Evolutionary conservation across 2,329 filamentous ascomycete genomes (phyloP).

Genomic region (Neofusicoccum cordaticola): DNA sequence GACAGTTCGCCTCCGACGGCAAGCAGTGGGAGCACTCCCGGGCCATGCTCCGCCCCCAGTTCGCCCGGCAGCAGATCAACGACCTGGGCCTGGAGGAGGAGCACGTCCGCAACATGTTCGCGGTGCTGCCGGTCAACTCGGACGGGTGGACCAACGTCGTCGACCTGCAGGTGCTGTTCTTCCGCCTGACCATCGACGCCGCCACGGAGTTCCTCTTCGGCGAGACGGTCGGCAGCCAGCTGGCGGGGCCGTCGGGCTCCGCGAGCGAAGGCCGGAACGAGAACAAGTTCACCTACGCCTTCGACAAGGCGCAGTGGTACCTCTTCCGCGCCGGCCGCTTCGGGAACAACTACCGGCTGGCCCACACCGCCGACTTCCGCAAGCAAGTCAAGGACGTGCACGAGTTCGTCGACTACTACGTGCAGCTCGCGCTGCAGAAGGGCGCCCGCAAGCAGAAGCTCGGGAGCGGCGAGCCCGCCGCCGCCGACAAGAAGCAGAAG

Average conservation of each 20-base stretch:
- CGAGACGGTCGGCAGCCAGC: constrained; percentile 38
- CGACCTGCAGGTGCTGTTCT: constrained; percentile 44
- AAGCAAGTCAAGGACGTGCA: constrained; percentile 25
- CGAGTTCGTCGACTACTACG: constrained; percentile 45
- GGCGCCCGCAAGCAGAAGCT: constrained; percentile 21
- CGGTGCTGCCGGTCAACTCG: constrained; percentile 49
- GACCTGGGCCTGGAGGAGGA: constrained; percentile 58
- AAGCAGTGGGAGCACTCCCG: constrained; percentile 39
- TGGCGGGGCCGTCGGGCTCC: constrained; percentile 28
- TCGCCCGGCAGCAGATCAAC: constrained; percentile 51
- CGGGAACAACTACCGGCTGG: constrained; percentile 34
- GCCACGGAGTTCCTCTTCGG: constrained; percentile 51
- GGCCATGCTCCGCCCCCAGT: constrained; percentile 54
- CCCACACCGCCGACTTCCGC: constrained; percentile 2
- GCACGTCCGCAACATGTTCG: constrained; percentile 58
- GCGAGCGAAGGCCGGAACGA: constrained; percentile 23
- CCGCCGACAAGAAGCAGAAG: constrained; percentile 29
- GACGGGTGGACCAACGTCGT: constrained; percentile 44
- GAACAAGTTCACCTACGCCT: constrained; percentile 40
- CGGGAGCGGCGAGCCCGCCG: constrained; percentile 26
- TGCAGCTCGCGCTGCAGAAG: constrained; percentile 41
- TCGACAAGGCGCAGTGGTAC: constrained; percentile 42
- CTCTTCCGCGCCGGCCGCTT: constrained; percentile 36
- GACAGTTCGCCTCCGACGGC: constrained; percentile 46
- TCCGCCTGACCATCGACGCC: constrained; percentile 49